Evolutionary conservation across 768 basidiomycete genomes (phyloP).

Genomic region (Serendipita indica): DNA sequence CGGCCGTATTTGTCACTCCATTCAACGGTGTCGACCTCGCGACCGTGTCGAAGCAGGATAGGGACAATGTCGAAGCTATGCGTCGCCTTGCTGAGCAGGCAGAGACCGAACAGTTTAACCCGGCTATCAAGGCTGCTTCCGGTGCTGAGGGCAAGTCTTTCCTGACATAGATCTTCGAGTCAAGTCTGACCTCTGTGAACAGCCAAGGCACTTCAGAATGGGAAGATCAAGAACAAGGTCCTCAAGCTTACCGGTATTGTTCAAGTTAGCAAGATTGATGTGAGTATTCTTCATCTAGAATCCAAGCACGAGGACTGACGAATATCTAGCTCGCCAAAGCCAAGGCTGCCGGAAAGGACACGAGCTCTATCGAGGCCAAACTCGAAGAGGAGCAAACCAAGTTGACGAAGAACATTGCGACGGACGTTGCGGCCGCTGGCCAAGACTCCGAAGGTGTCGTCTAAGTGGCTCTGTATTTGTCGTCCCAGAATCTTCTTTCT

Average conservation of each 20-base stretch:
- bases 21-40: conserved; percentile 21
- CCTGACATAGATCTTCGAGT: background rate
- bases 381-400: conserved; percentile 23
- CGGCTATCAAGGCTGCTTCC: conserved; percentile 24
- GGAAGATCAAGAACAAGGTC: conserved; percentile 34
- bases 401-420: conserved; percentile 25
- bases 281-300: conserved; percentile 9
- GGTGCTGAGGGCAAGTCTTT: conserved; percentile 19
- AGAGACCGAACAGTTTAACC: conserved; percentile 27
- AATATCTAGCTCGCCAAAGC: conserved; percentile 26
- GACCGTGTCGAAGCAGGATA: conserved; percentile 21
- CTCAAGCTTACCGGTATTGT: conserved; percentile 28
- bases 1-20: conserved; percentile 26
- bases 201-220: conserved; percentile 25
- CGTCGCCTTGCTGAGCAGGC: conserved; percentile 27
- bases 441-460: conserved; percentile 22
- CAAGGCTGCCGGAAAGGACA: conserved; percentile 22
- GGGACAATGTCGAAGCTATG: conserved; percentile 23
- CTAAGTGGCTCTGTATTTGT: no score
- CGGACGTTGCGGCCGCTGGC: conserved; percentile 23
- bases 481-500: no score
- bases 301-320: background rate
- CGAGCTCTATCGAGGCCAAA: conserved; percentile 19
- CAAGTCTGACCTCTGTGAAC: background rate
- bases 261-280: conserved; percentile 18